phyloP scores from a whole-genome alignment of 768 basidiomycete species.

The Amanita rubescens region DNA sequence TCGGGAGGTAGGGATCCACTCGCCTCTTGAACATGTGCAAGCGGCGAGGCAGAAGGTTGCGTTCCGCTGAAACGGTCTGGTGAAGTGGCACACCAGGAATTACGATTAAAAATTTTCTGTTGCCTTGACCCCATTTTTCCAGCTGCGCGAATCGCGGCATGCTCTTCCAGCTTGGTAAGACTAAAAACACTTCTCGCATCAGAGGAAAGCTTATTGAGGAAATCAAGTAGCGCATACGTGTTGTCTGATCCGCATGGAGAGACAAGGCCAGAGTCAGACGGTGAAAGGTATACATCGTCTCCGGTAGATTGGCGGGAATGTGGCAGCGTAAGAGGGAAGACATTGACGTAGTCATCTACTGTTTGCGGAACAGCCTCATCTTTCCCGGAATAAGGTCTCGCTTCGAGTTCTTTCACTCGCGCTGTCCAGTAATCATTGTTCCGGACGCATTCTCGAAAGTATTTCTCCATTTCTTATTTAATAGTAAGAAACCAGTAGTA shows the following conservation, averaged over 20 bases:
- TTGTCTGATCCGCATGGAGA: conserved; percentile 13
- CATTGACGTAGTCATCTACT: conserved; percentile 5
- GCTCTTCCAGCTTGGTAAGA: conserved; percentile 17
- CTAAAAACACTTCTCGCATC: conserved; percentile 12
- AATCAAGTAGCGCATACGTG: conserved; percentile 10
- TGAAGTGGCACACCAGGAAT: conserved; percentile 37
- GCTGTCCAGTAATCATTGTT: conserved; percentile 67
- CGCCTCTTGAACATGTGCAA: conserved; percentile 1
- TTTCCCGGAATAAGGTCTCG: background rate
- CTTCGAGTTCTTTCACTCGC: conserved; percentile 7
- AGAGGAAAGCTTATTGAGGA: background rate
- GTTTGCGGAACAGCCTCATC: background rate
- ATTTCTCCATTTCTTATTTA: conserved; percentile 55
- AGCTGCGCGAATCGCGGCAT: conserved; percentile 45
- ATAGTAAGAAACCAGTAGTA: background rate
- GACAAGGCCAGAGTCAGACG: conserved; percentile 8
- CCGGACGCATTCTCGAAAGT: conserved; percentile 55
- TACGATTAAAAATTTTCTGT: conserved; percentile 39
- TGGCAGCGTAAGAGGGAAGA: conserved; percentile 7
- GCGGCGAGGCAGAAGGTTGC: conserved; percentile 3
- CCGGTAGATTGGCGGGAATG: conserved; percentile 1
- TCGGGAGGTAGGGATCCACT: background rate
- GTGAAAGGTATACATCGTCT: background rate
- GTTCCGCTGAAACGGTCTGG: background rate
- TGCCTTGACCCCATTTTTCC: conserved; percentile 41